A percentile compares a stretch with the other conserved stretches of the same genome.
Conservation (phyloP, 305 asterid genomes). For the Solanum aculeatissimum region DNA sequence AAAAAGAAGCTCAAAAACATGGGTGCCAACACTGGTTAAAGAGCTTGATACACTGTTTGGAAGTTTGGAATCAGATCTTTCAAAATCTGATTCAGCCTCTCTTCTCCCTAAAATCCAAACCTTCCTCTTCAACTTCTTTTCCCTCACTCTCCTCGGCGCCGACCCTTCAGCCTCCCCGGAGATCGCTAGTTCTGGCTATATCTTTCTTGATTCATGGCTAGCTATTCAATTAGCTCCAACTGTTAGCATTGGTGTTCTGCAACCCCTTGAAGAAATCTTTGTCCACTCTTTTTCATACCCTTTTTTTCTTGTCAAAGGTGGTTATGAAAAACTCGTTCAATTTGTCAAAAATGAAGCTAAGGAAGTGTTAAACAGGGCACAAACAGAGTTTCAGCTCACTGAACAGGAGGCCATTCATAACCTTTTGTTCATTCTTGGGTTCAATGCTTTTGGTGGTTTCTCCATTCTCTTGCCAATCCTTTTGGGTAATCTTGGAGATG, state of each 20-base stretch:
- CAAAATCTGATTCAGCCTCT: conserved; percentile 26
- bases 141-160: conserved; percentile 48
- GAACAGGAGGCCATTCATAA: conserved; percentile 62
- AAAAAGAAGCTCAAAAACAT: conserved; percentile 50
- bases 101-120: conserved; percentile 32
- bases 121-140: conserved; percentile 70
- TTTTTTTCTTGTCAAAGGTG: conserved; percentile 44
- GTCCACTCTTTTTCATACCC: conserved; percentile 87
- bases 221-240: conserved; percentile 71
- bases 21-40: conserved; percentile 51
- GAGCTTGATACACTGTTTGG: conserved; percentile 47
- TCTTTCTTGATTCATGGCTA: conserved; percentile 58
- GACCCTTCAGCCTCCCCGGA: conserved; percentile 45
- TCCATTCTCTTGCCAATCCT: conserved; percentile 31
- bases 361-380: conserved; percentile 31
- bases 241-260: conserved; percentile 24
- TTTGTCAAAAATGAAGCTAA: conserved; percentile 43
- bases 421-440: conserved; percentile 65
- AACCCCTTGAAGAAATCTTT: conserved; percentile 69
- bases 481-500: conserved; percentile 27
- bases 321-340: conserved; percentile 43
- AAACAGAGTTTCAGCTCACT: conserved; percentile 42
- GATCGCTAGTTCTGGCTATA: conserved; percentile 35
- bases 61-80: conserved; percentile 36
- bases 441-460: conserved; percentile 88